Evolutionary conservation across 257 asterid species (phyloP), one percentile per base, ranked within the genome.

Genomic region (Rubia yunnanensis): DNA sequence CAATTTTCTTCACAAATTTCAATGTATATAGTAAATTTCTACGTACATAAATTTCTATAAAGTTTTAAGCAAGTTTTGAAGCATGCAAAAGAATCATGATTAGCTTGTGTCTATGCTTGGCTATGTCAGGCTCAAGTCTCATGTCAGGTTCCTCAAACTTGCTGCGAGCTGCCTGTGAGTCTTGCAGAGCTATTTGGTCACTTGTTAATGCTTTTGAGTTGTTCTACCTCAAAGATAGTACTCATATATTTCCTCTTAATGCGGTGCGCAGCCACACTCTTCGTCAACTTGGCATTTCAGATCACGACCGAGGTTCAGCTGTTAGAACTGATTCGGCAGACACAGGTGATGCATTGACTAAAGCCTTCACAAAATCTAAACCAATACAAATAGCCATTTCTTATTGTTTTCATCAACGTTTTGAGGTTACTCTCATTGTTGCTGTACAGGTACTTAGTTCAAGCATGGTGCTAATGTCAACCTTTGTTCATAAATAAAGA

Each of bases 111-210:
- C 73, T 79, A 77, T 84, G 95, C 88, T 76, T 94, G 84, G 96
- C 85, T 74, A 81, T 95, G 53, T 94, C 90, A 61, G 99, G 99
- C 68, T 70, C 80, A 70, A 88, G 88, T 78, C 86, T 85, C 77
- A 83, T 85, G 78, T 85, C 96, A 74, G 97, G 95, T 67, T 88
- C 99, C 55, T 86, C 95, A 68, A 80, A 74, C 80, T 79, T 88
- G 80, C 68, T 88, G 79, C 87, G 95, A 77, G 95, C 95, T 82
- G 95, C 95, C 50, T 91, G 89, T 76, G 99, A 94, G 83, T 89
- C 91, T 66, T 94, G 95, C 81, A 77, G 88, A 76, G 95, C 86
- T 50, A 79, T 80, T 76, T 88, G 95, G 97, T 85, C 82, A 59
- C 88, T 94, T 69, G 70, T 94, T 35, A 94, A 88, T 70, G 87